These are phyloP conservation scores for Sicyos baderoa DNA, from an alignment of 306 rosid species.

Conservation along the genomic window DNA sequence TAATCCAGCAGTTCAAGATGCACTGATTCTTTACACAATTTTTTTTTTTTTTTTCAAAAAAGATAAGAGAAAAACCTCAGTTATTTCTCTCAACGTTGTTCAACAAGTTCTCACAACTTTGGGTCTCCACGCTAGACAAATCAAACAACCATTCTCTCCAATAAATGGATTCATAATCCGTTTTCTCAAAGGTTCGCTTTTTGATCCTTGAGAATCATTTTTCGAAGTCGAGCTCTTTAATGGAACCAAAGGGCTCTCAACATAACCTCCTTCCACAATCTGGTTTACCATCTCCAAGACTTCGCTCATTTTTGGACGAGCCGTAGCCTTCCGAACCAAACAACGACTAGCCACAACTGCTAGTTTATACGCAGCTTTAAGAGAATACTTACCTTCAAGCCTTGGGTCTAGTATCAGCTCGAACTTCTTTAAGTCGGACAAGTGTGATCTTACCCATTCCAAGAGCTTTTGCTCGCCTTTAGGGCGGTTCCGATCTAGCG, in stretches of 20 bases:
- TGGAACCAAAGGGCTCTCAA: slow-evolving; percentile 30
- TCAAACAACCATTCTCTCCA: slow-evolving; percentile 41
- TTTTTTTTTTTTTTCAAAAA: background rate
- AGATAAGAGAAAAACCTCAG: background rate
- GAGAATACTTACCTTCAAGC: slow-evolving; percentile 42
- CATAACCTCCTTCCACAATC: slow-evolving; percentile 26
- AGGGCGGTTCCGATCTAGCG: slow-evolving; percentile 49
- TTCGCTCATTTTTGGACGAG: slow-evolving; percentile 54
- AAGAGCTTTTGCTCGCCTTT: slow-evolving; percentile 44
- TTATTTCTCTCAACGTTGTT: background rate
- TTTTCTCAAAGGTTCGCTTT: slow-evolving; percentile 29
- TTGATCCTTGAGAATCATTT: slow-evolving; percentile 28
- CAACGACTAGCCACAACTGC: slow-evolving; percentile 47
- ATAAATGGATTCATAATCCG: slow-evolving; percentile 32
- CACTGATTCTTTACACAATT: background rate
- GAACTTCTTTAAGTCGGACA: slow-evolving; percentile 35
- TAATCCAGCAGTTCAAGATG: slow-evolving; percentile 3
- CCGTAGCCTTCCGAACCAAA: slow-evolving; percentile 34
- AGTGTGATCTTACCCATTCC: slow-evolving; percentile 47
- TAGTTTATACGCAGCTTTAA: slow-evolving; percentile 40
- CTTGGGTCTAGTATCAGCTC: slow-evolving; percentile 43
- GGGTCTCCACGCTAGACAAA: slow-evolving; percentile 30
- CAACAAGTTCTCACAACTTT: slow-evolving; percentile 32
- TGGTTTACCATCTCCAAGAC: slow-evolving; percentile 34
- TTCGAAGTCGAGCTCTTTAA: slow-evolving; percentile 17